phyloP scores from a whole-genome alignment of 2,329 filamentous ascomycete genomes.

The Sarocladiaceae sp. region DNA sequence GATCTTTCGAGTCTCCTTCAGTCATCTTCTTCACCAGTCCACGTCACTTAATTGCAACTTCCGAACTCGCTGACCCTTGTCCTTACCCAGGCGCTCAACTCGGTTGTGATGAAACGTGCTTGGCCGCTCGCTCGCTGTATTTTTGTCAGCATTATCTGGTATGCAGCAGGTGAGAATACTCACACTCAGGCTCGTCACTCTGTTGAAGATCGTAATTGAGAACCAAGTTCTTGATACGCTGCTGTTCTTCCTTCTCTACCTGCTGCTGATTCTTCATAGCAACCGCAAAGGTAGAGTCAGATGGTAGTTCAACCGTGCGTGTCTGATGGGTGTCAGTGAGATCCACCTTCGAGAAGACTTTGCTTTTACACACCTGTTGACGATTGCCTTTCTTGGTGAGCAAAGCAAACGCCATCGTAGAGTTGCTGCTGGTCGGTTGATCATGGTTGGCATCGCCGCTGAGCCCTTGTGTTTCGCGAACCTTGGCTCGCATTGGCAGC shows the following conservation, averaged over 20 bases:
- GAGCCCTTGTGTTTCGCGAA: slow-evolving; percentile 46
- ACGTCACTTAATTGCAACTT: slow-evolving; percentile 95
- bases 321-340: slow-evolving; percentile 48
- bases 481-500: slow-evolving; percentile 74
- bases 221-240: slow-evolving; percentile 96
- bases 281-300: slow-evolving; percentile 89
- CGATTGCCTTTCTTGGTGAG: slow-evolving; percentile 94
- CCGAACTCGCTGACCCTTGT: slow-evolving; percentile 73
- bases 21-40: slow-evolving; percentile 66
- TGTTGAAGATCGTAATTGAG: slow-evolving; percentile 93
- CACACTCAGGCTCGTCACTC: slow-evolving; percentile 74
- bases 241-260: slow-evolving; percentile 91
- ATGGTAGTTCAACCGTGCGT: slow-evolving; percentile 79
- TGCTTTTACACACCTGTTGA: slow-evolving; percentile 60
- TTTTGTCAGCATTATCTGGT: slow-evolving; percentile 23
- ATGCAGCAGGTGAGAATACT: slow-evolving; percentile 44
- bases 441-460: slow-evolving; percentile 17
- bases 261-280: slow-evolving; percentile 95
- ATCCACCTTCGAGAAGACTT: neutral
- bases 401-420: slow-evolving; percentile 92
- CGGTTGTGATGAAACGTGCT: slow-evolving; percentile 46
- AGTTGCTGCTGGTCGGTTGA: slow-evolving; percentile 16
- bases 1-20: no score
- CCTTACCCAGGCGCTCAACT: slow-evolving; percentile 49
- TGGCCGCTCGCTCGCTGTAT: slow-evolving; percentile 42